Evolutionary conservation across 2,329 filamentous ascomycete species (phyloP).

Genomic region (Pyrenochaeta sp.): DNA sequence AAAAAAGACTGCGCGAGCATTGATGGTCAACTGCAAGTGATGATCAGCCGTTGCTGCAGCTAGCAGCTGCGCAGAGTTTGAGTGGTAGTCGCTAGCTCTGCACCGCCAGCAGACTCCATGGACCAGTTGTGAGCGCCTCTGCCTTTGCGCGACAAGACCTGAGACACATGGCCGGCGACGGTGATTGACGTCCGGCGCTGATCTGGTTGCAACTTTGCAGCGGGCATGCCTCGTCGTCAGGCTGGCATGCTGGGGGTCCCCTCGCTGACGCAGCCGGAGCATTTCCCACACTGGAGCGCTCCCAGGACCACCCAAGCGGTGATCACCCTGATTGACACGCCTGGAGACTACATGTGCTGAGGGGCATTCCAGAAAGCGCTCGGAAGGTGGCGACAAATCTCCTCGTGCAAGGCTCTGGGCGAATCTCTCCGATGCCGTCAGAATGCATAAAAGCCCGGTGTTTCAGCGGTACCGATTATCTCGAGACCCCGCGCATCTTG

Average conservation of each 20-base stretch:
- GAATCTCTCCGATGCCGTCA: conserved; percentile 19
- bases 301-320: conserved; percentile 25
- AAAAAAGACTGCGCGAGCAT: conserved; percentile 11
- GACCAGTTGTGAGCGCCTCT: background rate
- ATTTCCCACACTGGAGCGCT: conserved; percentile 8
- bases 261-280: conserved; percentile 9
- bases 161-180: background rate
- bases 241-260: conserved; percentile 10
- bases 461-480: conserved; percentile 26
- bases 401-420: conserved; percentile 10
- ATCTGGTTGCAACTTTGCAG: background rate
- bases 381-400: conserved; percentile 2
- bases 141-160: background rate
- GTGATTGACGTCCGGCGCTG: background rate
- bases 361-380: conserved; percentile 6
- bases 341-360: conserved; percentile 5
- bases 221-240: background rate
- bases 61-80: conserved; percentile 3
- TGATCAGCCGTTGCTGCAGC: conserved; percentile 13
- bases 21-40: conserved; percentile 7
- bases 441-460: conserved; percentile 19
- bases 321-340: conserved; percentile 22
- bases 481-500: conserved; percentile 15
- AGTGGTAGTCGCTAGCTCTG: conserved; percentile 6
- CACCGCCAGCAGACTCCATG: conserved; percentile 10